Conservation (phyloP, 768 basidiomycete genomes). For the Rhizopogon vesiculosus region DNA sequence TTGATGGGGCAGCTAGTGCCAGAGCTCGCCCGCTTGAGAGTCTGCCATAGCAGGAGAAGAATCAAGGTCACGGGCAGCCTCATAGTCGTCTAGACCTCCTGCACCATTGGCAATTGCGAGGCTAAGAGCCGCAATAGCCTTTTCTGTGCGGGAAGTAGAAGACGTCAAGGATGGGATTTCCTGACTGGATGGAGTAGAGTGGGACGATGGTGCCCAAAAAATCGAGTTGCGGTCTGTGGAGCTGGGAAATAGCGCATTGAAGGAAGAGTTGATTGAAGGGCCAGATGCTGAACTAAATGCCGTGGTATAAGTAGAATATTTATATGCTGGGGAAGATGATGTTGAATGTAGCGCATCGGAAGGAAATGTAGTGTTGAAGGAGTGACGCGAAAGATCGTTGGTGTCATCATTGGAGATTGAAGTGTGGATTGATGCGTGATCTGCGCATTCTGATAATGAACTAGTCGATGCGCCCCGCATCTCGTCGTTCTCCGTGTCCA, state of each 20-base stretch:
- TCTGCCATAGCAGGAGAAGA: constrained; percentile 29
- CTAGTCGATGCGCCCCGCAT: constrained; percentile 4
- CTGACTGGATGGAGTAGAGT: constrained; percentile 5
- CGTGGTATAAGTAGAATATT: constrained; percentile 20
- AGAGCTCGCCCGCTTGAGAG: constrained; percentile 54
- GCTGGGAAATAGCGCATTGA: constrained; percentile 5
- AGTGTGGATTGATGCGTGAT: constrained; percentile 14
- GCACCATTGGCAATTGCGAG: constrained; percentile 64
- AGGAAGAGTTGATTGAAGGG: constrained; percentile 13
- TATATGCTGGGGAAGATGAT: constrained; percentile 20
- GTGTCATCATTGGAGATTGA: constrained; percentile 1
- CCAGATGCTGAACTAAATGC: constrained; percentile 16
- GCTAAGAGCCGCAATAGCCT: constrained; percentile 53
- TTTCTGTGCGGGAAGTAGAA: constrained; percentile 48
- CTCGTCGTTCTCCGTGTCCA: constrained; percentile 32
- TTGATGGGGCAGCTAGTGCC: constrained; percentile 36
- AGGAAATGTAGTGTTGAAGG: background rate
- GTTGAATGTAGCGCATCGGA: constrained; percentile 14
- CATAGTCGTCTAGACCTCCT: constrained; percentile 54
- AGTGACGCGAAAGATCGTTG: background rate
- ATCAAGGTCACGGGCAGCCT: constrained; percentile 38
- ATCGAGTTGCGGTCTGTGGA: constrained; percentile 4
- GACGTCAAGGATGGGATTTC: constrained; percentile 8
- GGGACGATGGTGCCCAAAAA: constrained; percentile 7
- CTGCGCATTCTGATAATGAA: constrained; percentile 8